These are phyloP conservation scores for Vigna nakashimae DNA, from an alignment of 306 rosid genomes.

Conservation along the genomic window DNA sequence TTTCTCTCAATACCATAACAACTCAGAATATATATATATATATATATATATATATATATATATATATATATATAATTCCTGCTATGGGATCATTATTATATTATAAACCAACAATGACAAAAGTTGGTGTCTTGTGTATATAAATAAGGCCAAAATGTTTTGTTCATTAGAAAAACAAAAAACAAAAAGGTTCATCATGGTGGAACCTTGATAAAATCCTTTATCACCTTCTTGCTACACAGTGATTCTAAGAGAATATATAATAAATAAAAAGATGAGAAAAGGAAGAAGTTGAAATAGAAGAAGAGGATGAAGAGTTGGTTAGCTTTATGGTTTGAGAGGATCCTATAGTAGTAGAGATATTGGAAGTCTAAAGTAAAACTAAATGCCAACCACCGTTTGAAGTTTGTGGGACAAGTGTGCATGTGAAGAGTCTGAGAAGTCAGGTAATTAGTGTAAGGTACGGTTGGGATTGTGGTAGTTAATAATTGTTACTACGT, in stretches of 20 bases:
- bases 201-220: neutral
- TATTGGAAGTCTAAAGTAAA: slow-evolving; percentile 41
- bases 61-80: no score
- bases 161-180: slow-evolving; percentile 32
- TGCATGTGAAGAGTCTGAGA: slow-evolving; percentile 50
- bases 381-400: slow-evolving; percentile 48
- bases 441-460: slow-evolving; percentile 13
- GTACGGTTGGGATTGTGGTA: slow-evolving; percentile 39
- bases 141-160: slow-evolving; percentile 45
- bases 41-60: no score
- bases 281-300: neutral
- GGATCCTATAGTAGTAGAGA: slow-evolving; percentile 18
- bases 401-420: slow-evolving; percentile 46
- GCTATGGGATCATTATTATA: no score
- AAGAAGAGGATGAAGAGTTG: slow-evolving; percentile 6
- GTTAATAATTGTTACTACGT: slow-evolving; percentile 26
- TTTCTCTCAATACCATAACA: neutral
- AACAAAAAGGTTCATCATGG: neutral
- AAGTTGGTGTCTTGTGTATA: neutral
- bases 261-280: neutral
- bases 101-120: slow-evolving; percentile 5
- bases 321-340: slow-evolving; percentile 18
- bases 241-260: slow-evolving; percentile 4
- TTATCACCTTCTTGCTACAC: slow-evolving; percentile 37
- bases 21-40: no score